Base-by-base conservation (phyloP, 1,139 yeast genomes). In the Candida smagusa region DNA sequence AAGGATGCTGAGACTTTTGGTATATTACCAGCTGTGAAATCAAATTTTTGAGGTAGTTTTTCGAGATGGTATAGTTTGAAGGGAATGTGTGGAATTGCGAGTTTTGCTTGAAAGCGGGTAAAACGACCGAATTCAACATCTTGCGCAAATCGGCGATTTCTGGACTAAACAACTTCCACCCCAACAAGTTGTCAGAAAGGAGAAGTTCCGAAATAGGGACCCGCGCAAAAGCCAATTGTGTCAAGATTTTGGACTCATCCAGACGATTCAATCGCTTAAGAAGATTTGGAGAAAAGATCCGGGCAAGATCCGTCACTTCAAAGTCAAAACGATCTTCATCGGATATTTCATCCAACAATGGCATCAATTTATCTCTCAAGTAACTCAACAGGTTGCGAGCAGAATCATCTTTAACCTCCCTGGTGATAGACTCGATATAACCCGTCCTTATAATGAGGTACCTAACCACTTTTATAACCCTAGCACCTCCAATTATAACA, bases 21-120 rank as follows among this genome's bases (percentile, higher is more conserved):
- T 61, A 61, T n/a, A 49, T 43, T 5, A 52, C 39, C 4, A 72
- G 61, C 31, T 58, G 59, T 11, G 55, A 54, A 27, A 69, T 52
- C 12, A 68, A 45, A 9, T 49, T 56, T 9, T 54, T 45, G 19
- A 69, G 51, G 40, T 54, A 59, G 36, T 59, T 51, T 6, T 33
- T 36, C 2, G 52, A 52, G 9, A 48, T 40, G 9, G 41, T 36
- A 31, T 45, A 49, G 9, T 38, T 33, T 4, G 35, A 41, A 11
- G 42, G 40, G 22, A 35, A 41, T 3, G 41, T 36, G n/a, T 30
- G 25, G 19, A 30, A 36, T n/a, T 28, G 28, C 3, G 34, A 41
- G 26, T 37, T 34, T n/a, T 37, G 29, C 12, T 37, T 39, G 33
- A 47, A 46, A 2, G 40, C 35, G 5, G 16, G 29, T 4, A 27